These are phyloP conservation scores for Phalaenopsis aphrodite DNA, from an alignment of 106 monocot genomes.

Conservation along the genomic window DNA sequence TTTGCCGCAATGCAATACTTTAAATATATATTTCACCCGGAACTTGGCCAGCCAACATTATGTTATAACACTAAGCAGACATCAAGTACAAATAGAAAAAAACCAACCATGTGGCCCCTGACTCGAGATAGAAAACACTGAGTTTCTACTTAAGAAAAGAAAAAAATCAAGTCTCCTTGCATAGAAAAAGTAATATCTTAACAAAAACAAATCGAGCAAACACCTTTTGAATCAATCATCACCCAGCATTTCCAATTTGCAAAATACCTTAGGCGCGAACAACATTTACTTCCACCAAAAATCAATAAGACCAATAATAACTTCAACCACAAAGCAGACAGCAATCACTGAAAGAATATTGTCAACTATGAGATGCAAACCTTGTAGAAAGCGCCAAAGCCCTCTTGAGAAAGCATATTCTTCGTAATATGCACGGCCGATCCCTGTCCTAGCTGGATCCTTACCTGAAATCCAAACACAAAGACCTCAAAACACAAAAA, in stretches of 20 bases:
- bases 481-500: constrained; percentile 6
- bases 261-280: too few relatives aligned
- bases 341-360: background rate
- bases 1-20: background rate
- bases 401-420: constrained; percentile 78
- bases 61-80: too few relatives aligned
- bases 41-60: background rate
- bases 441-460: constrained; percentile 91
- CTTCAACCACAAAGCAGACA: background rate
- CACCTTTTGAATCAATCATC: background rate
- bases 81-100: too few relatives aligned
- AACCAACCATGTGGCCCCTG: background rate
- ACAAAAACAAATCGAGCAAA: background rate
- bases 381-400: constrained; percentile 74
- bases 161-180: background rate
- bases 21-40: background rate
- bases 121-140: background rate
- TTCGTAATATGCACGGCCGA: constrained; percentile 74
- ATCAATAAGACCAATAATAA: background rate
- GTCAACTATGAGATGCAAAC: constrained; percentile 19
- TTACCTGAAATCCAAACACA: constrained; percentile 47
- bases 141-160: background rate
- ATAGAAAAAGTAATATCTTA: background rate
- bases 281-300: background rate
- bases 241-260: background rate